These are phyloP conservation scores for Aspergillus sp. DNA, from an alignment of 2,329 filamentous ascomycete genomes.

Conservation along the genomic window DNA sequence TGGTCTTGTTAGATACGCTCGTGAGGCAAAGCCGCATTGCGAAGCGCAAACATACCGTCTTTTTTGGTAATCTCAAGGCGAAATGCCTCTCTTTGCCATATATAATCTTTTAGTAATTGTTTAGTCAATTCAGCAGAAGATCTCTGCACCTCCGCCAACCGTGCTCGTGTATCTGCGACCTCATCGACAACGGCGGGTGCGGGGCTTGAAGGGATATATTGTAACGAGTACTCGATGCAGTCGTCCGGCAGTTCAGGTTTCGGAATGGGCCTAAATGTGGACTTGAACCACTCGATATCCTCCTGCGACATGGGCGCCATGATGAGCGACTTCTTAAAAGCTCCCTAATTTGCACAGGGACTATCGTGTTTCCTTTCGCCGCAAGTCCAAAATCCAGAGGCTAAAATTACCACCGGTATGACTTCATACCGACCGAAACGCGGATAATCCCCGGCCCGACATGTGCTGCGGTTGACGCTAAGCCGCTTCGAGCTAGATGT, in stretches of 20 bases:
- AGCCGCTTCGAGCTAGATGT: slow-evolving; percentile 38
- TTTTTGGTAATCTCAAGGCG: slow-evolving; percentile 62
- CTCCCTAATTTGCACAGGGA: neutral
- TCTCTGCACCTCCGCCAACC: slow-evolving; percentile 71
- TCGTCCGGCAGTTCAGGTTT: slow-evolving; percentile 72
- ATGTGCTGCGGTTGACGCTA: slow-evolving; percentile 25
- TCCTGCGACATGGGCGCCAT: slow-evolving; percentile 52
- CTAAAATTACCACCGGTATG: slow-evolving; percentile 24
- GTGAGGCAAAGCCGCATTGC: neutral
- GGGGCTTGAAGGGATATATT: slow-evolving; percentile 63
- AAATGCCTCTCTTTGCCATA: slow-evolving; percentile 90
- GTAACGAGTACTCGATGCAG: slow-evolving; percentile 80
- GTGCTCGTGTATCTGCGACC: slow-evolving; percentile 52
- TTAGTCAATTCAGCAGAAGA: slow-evolving; percentile 64
- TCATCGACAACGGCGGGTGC: slow-evolving; percentile 56
- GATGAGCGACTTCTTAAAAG: neutral
- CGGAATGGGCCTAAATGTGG: slow-evolving; percentile 65
- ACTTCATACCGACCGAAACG: slow-evolving; percentile 34
- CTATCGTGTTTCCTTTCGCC: neutral
- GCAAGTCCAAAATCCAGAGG: neutral
- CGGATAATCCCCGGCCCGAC: slow-evolving; percentile 27
- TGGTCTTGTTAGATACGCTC: slow-evolving; percentile 6
- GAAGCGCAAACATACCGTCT: slow-evolving; percentile 52
- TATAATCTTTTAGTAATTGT: slow-evolving; percentile 74
- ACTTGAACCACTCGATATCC: slow-evolving; percentile 65